Evolutionary conservation across 1,284 basidiomycete genomes (phyloP).

Genomic region (Ceraceosorus guamensis): DNA sequence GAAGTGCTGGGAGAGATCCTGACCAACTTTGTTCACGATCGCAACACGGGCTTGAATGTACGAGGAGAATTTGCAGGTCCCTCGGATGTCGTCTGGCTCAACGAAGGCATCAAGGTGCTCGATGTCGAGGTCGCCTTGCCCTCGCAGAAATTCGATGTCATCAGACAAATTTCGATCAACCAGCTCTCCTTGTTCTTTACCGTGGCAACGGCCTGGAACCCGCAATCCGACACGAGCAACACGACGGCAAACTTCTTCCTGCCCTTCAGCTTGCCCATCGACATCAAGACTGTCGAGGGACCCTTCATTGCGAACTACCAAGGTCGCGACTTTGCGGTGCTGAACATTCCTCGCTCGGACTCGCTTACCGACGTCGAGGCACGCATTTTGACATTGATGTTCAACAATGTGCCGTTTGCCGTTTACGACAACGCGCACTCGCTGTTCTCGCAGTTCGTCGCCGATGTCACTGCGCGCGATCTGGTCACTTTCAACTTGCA

Average conservation of each 20-base stretch:
- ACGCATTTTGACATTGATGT: slow-evolving; percentile 61
- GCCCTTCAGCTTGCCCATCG: slow-evolving; percentile 66
- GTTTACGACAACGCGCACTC: slow-evolving; percentile 56
- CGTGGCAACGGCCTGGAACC: slow-evolving; percentile 53
- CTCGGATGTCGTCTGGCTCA: slow-evolving; percentile 63
- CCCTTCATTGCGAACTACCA: slow-evolving; percentile 59
- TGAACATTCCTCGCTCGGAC: slow-evolving; percentile 59
- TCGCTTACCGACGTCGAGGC: slow-evolving; percentile 60
- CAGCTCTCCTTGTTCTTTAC: slow-evolving; percentile 62
- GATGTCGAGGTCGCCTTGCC: slow-evolving; percentile 60
- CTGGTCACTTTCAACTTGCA: slow-evolving; percentile 58
- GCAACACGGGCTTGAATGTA: slow-evolving; percentile 60
- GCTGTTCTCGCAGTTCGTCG: slow-evolving; percentile 60
- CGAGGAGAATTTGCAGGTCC: slow-evolving; percentile 62
- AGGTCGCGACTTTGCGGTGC: slow-evolving; percentile 58
- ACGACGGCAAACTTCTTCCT: slow-evolving; percentile 62
- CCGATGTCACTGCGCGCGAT: slow-evolving; percentile 58
- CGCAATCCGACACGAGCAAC: slow-evolving; percentile 58
- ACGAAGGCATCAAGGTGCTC: slow-evolving; percentile 66
- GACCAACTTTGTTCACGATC: slow-evolving; percentile 66
- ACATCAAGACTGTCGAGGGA: slow-evolving; percentile 61
- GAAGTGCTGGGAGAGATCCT: slow-evolving; percentile 61
- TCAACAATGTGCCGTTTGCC: slow-evolving; percentile 60
- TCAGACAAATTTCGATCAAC: slow-evolving; percentile 62
- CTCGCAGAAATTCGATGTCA: slow-evolving; percentile 62